Percentiles rank a stretch among this genome's conserved stretches.
These are phyloP conservation scores for Dactylorhiza incarnata DNA, from an alignment of 106 monocot species.

Conservation along the genomic window DNA sequence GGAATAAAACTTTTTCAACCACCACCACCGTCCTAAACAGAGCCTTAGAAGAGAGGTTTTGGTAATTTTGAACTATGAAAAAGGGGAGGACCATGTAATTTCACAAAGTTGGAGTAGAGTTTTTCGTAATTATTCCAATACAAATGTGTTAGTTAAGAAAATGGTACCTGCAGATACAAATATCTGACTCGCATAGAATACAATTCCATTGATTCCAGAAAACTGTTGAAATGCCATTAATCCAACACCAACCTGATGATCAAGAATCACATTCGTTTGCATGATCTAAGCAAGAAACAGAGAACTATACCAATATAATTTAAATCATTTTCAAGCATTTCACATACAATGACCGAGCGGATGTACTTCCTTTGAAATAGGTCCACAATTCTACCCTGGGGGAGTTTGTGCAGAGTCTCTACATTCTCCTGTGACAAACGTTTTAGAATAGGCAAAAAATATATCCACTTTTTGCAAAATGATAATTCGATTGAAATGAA, in stretches of 20 bases:
- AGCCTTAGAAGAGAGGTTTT: too few species aligned
- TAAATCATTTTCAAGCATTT: neutral
- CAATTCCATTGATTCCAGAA: slow-evolving; percentile 58
- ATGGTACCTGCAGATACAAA: slow-evolving; percentile 59
- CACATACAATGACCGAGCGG: slow-evolving; percentile 45
- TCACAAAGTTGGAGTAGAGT: too few species aligned
- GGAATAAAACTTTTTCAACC: too few species aligned
- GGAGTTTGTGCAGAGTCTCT: slow-evolving; percentile 29
- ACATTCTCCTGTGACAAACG: slow-evolving; percentile 43
- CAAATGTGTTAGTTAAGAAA: neutral
- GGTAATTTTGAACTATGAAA: too few species aligned
- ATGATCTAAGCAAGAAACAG: neutral
- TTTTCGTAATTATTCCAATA: too few species aligned
- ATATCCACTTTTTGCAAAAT: neutral
- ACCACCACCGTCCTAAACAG: too few species aligned
- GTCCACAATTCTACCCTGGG: slow-evolving; percentile 38
- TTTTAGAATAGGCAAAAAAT: neutral
- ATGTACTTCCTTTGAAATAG: slow-evolving; percentile 43
- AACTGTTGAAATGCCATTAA: slow-evolving; percentile 76
- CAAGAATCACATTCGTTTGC: neutral
- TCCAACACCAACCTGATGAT: slow-evolving; percentile 54
- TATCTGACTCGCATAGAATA: slow-evolving; percentile 56
- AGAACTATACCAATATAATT: neutral
- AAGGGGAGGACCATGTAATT: too few species aligned
- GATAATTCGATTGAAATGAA: neutral